Evolutionary conservation across 805 yeast species (phyloP).

Genomic region (Schwanniomyces sp.): DNA sequence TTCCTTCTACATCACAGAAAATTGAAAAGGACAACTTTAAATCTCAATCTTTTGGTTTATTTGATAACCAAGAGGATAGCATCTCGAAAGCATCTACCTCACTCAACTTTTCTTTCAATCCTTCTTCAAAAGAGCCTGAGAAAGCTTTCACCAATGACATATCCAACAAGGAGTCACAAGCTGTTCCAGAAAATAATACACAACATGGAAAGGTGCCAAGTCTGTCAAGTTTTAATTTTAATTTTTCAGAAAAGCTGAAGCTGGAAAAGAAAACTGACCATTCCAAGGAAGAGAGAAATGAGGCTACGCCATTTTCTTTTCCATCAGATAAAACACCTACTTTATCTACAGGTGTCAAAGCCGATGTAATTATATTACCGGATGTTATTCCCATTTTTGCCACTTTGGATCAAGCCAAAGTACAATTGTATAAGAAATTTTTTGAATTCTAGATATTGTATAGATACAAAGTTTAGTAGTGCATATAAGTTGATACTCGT

Average conservation of each 20-base stretch:
- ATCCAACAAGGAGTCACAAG: neutral
- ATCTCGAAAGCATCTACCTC: neutral
- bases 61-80: neutral
- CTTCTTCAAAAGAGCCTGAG: neutral
- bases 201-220: neutral
- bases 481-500: neutral
- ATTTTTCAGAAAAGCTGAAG: neutral
- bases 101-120: neutral
- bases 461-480: neutral
- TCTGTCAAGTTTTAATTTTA: neutral
- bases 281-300: neutral
- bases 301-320: neutral
- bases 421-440: slow-evolving; percentile 22
- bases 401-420: slow-evolving; percentile 22
- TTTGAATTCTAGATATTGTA: slow-evolving; percentile 21
- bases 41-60: neutral
- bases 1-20: neutral
- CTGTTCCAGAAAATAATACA: neutral
- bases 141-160: neutral
- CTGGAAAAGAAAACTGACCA: neutral
- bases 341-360: neutral
- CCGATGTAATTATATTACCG: slow-evolving; percentile 17
- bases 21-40: neutral
- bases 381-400: slow-evolving; percentile 16
- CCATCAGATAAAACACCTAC: neutral